Base-by-base conservation (phyloP, 257 asterid genomes). In the Buddleja alternifolia region DNA sequence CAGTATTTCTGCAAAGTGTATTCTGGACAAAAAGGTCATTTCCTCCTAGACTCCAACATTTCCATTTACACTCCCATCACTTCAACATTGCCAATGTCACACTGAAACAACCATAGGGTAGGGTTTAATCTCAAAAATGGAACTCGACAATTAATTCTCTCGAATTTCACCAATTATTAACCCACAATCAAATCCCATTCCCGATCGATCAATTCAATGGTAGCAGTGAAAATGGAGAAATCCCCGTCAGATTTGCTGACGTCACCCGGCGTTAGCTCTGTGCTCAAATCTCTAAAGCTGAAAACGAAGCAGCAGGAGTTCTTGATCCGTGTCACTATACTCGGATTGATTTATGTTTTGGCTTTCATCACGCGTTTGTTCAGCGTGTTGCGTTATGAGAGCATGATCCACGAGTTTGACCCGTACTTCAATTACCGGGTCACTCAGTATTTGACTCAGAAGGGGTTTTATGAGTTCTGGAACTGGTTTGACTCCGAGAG, bases 361-460 rank as follows among this genome's bases (percentile, higher is more conserved):
- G 97, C 99, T 6, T 94, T 94, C 80, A 85, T 91, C 17, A 76
- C 96, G 9, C 87, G 99, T 7, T 74, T 94, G 42, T 94, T 94
- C 84, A 94, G 99, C 66, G 97, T 94, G 52, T 55, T 94, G 75
- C 88, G 99, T 42, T 94, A 94, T 65, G 99, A 94, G 90, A 90
- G 97, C 65, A 94, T 94, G 99, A 94, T 93, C 92, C 99, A 93
- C 77, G 99, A 93, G 89, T 93, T 93, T 69, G 99, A 93, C 84
- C 99, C 99, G 1, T 94, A 94, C 77, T 94, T 94, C 87, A 94
- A 94, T 72, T 94, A 94, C 79, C 88, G 99, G 36, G 95, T 93
- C 17, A 94, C 99, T 7, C 92, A 89, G 74, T 94, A 42, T 66
- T 40, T 94, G 87, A 91, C 95, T 32, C 73, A 76, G 70, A 87